A percentile compares a stretch with the other conserved stretches of the same genome.
Evolutionary conservation across 2,329 filamentous ascomycete genomes (phyloP).

Genomic region (Verruconis gallopava): DNA sequence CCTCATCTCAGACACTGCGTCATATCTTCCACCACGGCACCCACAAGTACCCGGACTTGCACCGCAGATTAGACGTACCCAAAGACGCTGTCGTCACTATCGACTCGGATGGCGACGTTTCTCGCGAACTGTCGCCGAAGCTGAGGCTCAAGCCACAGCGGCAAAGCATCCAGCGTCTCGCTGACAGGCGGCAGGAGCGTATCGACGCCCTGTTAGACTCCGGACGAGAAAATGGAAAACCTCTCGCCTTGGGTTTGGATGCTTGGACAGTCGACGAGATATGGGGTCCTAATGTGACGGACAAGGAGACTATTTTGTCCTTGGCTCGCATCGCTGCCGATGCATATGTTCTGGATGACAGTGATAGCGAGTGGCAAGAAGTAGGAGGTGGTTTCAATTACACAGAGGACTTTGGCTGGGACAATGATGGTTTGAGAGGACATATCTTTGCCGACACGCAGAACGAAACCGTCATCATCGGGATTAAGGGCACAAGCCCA

Average conservation of each 20-base stretch:
- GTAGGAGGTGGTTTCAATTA: conserved; percentile 68
- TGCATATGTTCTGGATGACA: conserved; percentile 67
- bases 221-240: conserved; percentile 54
- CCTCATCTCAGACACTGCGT: conserved; percentile 45
- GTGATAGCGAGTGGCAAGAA: conserved; percentile 64
- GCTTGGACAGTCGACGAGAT: conserved; percentile 78
- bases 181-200: conserved; percentile 60
- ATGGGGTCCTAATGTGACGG: conserved; percentile 65
- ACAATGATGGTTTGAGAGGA: conserved; percentile 73
- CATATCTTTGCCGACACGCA: conserved; percentile 81
- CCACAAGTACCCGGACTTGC: conserved; percentile 61
- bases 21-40: conserved; percentile 92
- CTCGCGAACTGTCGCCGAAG: conserved; percentile 27
- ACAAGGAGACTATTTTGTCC: conserved; percentile 71
- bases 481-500: conserved; percentile 72
- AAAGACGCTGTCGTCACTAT: conserved; percentile 49
- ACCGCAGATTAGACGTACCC: conserved; percentile 59
- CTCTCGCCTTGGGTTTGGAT: conserved; percentile 53
- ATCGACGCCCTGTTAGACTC: conserved; percentile 69
- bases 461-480: conserved; percentile 81
- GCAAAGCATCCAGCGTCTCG: conserved; percentile 64
- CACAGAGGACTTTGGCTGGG: conserved; percentile 85
- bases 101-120: conserved; percentile 37
- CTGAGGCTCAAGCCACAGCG: conserved; percentile 46
- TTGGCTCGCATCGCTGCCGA: conserved; percentile 82